Evolutionary conservation across 2,329 filamentous ascomycete genomes (phyloP), one percentile per base, ranked within the genome.

Genomic region (Ustilaginoidea virens): DNA sequence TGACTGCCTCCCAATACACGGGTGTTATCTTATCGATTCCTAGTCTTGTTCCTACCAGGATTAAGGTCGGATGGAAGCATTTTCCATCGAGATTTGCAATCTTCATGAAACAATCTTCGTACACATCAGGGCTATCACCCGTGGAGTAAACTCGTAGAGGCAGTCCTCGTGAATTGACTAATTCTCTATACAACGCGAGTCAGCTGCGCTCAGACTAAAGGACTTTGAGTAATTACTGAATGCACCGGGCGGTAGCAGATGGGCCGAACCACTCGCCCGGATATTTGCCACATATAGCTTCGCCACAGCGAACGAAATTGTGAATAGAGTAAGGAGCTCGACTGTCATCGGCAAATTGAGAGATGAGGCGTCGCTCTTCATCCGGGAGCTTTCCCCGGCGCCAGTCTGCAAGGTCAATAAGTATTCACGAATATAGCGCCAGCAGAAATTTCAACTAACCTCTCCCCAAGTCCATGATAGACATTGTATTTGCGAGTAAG

Each of bases 221-320:
- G 5, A 20, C 1, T 15, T 11, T 2, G 2, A 7, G 16, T 25
- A 55, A 79, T 51, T 59, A 92, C 85, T 90, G 78, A 40, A 98
- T 94, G 51, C 90, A 96, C 32, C 78, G 74, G 26, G 90, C 86
- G 7, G 90, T 92, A 5, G 90, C 90, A 12, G 85, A 94, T n/a
- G 90, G 90, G 0, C 90, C 90, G 55, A 98, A 98, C 90, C 90
- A 98, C 55, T 96, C 83, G 21, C 90, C 90, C 0, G 90, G 90
- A 45, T 92, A 81, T 53, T 93, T 96, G 4, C 83, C 86, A 52
- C 90, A 98, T 3, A 79, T 77, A 20, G 69, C 64, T 15, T 85
- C 85, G 12, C 90, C 90, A 42, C 93, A 80, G 30, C 76, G 66
- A 20, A 98, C 90, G 45, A 98, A 98, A 36, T 77, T 81, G 46